A percentile compares a stretch with the other conserved stretches of the same genome.
These are phyloP conservation scores for Striga hermonthica DNA, from an alignment of 305 asterid species.

Conservation along the genomic window DNA sequence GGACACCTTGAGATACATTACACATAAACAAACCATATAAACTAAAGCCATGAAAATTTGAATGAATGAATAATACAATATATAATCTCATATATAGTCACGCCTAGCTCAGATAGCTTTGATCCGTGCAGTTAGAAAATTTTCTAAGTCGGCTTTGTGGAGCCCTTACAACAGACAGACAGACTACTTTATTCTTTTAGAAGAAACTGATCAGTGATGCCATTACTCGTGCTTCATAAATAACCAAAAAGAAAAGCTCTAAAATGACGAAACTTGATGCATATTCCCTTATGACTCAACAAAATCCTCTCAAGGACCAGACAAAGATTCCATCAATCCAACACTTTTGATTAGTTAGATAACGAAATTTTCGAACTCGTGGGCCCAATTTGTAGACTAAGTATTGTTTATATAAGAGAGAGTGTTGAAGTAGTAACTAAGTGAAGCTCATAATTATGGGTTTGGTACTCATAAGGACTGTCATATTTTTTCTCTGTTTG, in stretches of 20 bases:
- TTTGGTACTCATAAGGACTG: neutral
- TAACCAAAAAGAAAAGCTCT: slow-evolving; percentile 20
- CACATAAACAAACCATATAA: neutral
- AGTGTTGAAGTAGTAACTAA: neutral
- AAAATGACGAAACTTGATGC: neutral
- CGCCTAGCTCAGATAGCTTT: neutral
- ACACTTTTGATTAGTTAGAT: neutral
- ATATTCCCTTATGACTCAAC: slow-evolving; percentile 17
- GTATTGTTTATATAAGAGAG: neutral
- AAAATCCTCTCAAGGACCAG: neutral
- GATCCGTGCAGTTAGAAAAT: neutral
- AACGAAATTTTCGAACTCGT: too few species aligned
- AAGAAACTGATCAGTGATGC: neutral
- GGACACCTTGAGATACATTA: neutral
- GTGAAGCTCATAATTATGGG: neutral
- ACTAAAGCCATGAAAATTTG: too few species aligned
- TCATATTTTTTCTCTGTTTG: slow-evolving; percentile 13
- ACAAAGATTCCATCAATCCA: neutral
- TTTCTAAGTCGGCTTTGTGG: neutral
- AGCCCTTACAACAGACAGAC: neutral
- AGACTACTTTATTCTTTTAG: slow-evolving; percentile 18
- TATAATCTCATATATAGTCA: neutral
- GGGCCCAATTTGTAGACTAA: neutral
- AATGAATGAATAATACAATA: neutral
- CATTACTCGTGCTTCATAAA: slow-evolving; percentile 6